A percentile compares a stretch with the other conserved stretches of the same genome.
phyloP scores from a whole-genome alignment of 129 eudicot species.

The Chrysanthemum makinoi region DNA sequence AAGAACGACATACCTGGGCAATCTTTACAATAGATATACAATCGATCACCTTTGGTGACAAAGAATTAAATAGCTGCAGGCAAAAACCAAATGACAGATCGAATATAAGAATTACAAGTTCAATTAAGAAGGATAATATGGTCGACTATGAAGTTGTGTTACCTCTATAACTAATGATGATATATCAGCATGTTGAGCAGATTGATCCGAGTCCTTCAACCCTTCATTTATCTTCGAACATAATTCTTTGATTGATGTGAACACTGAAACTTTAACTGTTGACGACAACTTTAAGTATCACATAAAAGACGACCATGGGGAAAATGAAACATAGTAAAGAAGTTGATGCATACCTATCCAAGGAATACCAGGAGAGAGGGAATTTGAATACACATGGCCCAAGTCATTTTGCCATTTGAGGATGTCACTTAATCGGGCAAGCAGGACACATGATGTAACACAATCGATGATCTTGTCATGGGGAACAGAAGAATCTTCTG shows the following conservation, averaged over 20 bases:
- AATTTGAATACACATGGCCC: constrained; percentile 43
- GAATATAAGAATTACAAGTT: constrained; percentile 3
- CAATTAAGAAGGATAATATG: not conserved
- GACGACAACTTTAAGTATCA: constrained; percentile 15
- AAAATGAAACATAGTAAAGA: not conserved
- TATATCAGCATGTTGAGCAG: constrained; percentile 28
- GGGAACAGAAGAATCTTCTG: constrained; percentile 46
- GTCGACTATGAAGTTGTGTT: constrained; percentile 24
- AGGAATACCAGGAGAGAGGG: constrained; percentile 60
- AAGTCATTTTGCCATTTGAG: constrained; percentile 54
- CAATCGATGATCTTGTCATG: constrained; percentile 73
- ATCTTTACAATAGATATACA: constrained; percentile 71
- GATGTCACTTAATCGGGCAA: constrained; percentile 65
- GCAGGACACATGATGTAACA: constrained; percentile 58
- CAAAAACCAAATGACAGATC: constrained; percentile 15
- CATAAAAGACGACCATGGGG: constrained; percentile 3
- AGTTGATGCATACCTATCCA: constrained; percentile 64
- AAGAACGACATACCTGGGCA: constrained; percentile 58
- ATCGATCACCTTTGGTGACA: constrained; percentile 62
- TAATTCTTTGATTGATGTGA: constrained; percentile 63
- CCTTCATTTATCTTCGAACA: constrained; percentile 50
- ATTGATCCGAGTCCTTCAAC: constrained; percentile 26
- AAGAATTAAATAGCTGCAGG: constrained; percentile 57
- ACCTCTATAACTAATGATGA: constrained; percentile 63
- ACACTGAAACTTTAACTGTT: constrained; percentile 83